Percentiles rank a stretch among this genome's conserved stretches.
These are phyloP conservation scores for Penicillium cosmopolitanum DNA, from an alignment of 495 filamentous ascomycete species.

Conservation along the genomic window DNA sequence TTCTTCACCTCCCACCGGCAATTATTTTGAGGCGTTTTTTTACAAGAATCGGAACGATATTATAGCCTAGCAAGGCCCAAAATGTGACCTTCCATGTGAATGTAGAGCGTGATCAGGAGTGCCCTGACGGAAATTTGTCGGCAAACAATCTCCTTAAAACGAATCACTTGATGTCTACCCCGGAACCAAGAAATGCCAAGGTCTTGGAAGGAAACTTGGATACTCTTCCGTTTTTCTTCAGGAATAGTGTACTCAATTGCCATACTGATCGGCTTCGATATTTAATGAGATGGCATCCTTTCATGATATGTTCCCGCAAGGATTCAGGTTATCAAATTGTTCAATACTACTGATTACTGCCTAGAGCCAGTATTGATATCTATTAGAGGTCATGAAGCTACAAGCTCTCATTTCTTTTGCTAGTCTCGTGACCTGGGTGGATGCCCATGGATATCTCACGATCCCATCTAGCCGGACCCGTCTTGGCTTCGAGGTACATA, in stretches of 20 bases:
- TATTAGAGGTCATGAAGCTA: neutral
- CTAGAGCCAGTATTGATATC: neutral
- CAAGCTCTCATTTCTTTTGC: neutral
- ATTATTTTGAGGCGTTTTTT: neutral
- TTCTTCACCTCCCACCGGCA: neutral
- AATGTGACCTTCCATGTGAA: too few species aligned
- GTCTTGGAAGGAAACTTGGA: neutral
- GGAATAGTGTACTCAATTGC: neutral
- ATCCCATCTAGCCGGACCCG: conserved; percentile 51
- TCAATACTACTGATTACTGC: too few species aligned
- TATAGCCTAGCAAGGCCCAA: too few species aligned
- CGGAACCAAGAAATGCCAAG: conserved; percentile 1
- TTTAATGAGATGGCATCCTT: neutral
- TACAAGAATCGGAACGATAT: neutral
- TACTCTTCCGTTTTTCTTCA: neutral
- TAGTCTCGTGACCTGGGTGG: neutral
- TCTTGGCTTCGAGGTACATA: conserved; percentile 48
- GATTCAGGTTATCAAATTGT: neutral
- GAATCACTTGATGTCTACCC: neutral
- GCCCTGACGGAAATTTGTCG: neutral
- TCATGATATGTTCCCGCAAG: too few species aligned
- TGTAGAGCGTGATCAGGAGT: too few species aligned
- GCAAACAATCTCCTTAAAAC: neutral
- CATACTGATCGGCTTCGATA: accelerated
- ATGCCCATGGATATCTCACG: conserved; percentile 51